phyloP scores from a whole-genome alignment of 148 eudicot species.

The Heliamphora exappendiculata region DNA sequence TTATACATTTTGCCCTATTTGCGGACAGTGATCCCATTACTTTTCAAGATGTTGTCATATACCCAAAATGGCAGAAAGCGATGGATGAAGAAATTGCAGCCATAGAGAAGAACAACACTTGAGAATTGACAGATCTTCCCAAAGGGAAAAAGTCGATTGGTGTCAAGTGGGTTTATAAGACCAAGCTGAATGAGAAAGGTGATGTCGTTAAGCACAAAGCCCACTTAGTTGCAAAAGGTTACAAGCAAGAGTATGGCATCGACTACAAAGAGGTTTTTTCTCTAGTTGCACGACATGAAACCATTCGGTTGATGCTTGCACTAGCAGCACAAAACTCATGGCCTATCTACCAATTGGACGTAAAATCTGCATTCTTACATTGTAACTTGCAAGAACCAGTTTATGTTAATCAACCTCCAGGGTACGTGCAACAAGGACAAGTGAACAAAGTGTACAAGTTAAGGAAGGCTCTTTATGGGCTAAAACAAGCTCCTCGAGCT shows the following conservation, averaged over 20 bases:
- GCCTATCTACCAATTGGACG: background rate
- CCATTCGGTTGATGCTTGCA: background rate
- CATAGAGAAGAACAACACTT: background rate
- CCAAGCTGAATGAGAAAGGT: background rate
- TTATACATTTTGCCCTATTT: background rate
- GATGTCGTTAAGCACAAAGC: background rate
- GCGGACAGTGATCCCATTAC: background rate
- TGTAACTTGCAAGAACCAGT: background rate
- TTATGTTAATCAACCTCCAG: conserved; percentile 2
- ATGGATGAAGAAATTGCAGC: background rate
- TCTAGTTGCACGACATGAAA: background rate
- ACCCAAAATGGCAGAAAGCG: background rate
- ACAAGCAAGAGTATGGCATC: background rate
- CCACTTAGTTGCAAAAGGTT: background rate
- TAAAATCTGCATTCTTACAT: background rate
- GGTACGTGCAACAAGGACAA: background rate
- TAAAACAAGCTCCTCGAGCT: conserved; percentile 1
- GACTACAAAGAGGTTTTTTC: background rate
- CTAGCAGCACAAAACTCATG: background rate
- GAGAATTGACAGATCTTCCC: background rate
- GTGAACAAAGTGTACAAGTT: too few species aligned
- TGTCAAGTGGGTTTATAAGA: background rate
- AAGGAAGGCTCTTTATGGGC: background rate
- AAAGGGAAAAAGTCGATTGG: background rate
- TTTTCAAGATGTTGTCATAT: background rate